Evolutionary conservation across 768 basidiomycete species (phyloP), one percentile per base, ranked within the genome.

Genomic region (Paxillus ammoniavirescens): DNA sequence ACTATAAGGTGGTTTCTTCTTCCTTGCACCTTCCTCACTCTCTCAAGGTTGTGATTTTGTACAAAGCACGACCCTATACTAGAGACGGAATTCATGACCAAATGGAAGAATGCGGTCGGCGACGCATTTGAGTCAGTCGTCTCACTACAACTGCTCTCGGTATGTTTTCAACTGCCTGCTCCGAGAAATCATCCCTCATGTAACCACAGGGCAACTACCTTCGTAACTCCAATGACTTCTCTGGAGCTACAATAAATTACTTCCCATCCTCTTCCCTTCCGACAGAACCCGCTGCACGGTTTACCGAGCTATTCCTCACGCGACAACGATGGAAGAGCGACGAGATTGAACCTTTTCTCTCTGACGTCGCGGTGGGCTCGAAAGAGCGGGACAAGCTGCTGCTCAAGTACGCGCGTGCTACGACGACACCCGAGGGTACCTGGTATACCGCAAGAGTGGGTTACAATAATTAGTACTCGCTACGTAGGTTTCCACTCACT

Each of bases 351-450:
- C 90, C 89, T 4, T 98, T 95, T 72, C 73, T 98, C 12, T 70
- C 76, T 6, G 93, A 93, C 57, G 83, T 97, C 51, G 87, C 87
- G 0, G 76, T 93, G n/a, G 85, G 91, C 64, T 72, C 75, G 8
- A 96, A 97, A 69, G 92, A 92, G 64, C 78, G 90, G 38, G 95
- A 98, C 66, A 93, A 87, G 67, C 66, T 96, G 57, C 72, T 97
- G 37, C 80, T 92, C 41, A 98, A 93, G 72, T 91, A 88, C 63
- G 91, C 91, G 35, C 77, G 95, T 43, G 82, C 89, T 3, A 79
- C 85, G 41, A 90, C 86, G 48, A 87, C 89, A 48, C 63, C 76
- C 0, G 76, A 81, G 10, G 87, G 87, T 0, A 67, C 82, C 35
- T 89, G 83, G 80, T 96, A 93, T 68, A 89, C 87, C 1, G 79